These are phyloP conservation scores for Naganishia vishniacii DNA, from an alignment of 768 basidiomycete species.

Conservation along the genomic window DNA sequence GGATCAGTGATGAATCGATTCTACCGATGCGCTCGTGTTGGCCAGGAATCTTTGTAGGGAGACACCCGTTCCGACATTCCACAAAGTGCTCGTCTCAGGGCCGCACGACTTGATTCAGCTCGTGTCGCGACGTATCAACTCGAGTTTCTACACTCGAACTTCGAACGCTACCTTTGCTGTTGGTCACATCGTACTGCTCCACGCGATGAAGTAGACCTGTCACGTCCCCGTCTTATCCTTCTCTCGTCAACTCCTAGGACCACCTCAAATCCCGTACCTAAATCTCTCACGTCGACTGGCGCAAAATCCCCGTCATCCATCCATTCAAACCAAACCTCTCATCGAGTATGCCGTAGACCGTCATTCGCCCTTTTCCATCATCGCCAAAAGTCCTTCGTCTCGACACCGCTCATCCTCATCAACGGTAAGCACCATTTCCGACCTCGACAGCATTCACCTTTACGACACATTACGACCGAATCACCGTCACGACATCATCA, in stretches of 20 bases:
- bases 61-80: neutral
- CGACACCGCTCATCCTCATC: neutral
- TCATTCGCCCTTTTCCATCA: slow-evolving; percentile 6
- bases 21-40: neutral
- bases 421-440: slow-evolving; percentile 5
- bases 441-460: neutral
- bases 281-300: neutral
- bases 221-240: neutral
- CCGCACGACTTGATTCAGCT: no score
- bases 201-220: neutral
- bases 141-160: slow-evolving; percentile 9
- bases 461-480: slow-evolving; percentile 15
- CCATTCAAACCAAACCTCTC: neutral
- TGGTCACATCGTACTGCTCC: neutral
- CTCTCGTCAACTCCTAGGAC: neutral
- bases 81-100: no score
- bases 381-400: neutral
- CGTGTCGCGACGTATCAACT: neutral
- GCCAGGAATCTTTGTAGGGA: neutral
- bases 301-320: neutral
- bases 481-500: slow-evolving; percentile 8
- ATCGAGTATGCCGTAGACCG: slow-evolving; percentile 10
- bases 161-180: neutral
- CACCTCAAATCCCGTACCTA: neutral
- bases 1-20: neutral